Base-by-base conservation (phyloP, 768 basidiomycete species). In the Russula vinacea region DNA sequence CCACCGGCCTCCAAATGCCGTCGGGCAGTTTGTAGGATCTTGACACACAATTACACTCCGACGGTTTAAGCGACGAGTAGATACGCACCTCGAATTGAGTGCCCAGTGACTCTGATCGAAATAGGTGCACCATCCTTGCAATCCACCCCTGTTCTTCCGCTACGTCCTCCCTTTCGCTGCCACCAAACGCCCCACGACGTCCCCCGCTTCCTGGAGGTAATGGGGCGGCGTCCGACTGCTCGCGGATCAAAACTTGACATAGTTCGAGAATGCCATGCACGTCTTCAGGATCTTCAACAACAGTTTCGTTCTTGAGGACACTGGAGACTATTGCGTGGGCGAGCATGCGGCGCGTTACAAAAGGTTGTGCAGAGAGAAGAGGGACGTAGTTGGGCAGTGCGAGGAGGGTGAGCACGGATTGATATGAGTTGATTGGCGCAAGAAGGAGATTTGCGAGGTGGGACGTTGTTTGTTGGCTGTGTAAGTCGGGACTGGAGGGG, bases 81-180 rank as follows among this genome's bases (percentile, higher is more conserved):
- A 29, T 33, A 8, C 85, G 32, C 64, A 92, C 95, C 82, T 94
- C 89, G 68, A 94, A 96, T 71, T 99, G 97, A 16, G 88, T 84
- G 69, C 84, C 89, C 67, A 98, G 74, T 32, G 91, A 89, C 56
- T 97, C 93, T 0, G 92, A 83, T 24, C 88, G 79, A 84, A 98
- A 97, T 37, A 98, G 74, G 78, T 99, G 97, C 2, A 98, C 90
- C 92, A 98, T 98, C 67, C 96, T 80, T 45, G 97, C 96, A 17
- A 98, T 86, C 97, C 97, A 99, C 0, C 97, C 97, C 71, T 99
- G 97, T 74, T 99, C 97, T 74, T 99, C 97, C 0, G 94, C 95
- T 79, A 94, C 81, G 72, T 98, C 96, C 73, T 95, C 92, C 56
- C 87, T 76, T 73, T 96, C 95, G 57, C 83, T 70, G 33, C 79